Evolutionary conservation across 1,139 yeast genomes (phyloP), one percentile per base, ranked within the genome.

Genomic region (Arxiozyma slooffiae): DNA sequence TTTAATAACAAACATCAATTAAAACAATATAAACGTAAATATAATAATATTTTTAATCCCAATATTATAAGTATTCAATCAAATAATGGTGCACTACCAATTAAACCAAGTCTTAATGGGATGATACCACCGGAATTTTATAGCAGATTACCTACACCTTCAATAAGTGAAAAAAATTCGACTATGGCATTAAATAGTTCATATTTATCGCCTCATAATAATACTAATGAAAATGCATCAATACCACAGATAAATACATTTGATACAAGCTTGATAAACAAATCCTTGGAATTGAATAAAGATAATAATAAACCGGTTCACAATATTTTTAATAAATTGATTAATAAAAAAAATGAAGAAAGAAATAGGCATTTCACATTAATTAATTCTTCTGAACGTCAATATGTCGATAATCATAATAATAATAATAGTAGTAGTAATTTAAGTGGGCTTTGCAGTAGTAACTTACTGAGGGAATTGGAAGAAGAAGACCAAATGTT

Each of bases 111-210:
- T 16, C 24, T 26, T 8, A 44, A 48, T n/a, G 63, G 67, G 1
- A 50, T 64, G 46, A 66, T 66, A 18, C 69, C 69, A 4, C 69
- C 69, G 0, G 68, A 63, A 45, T 64, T 66, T 52, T 64, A 62
- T 46, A 64, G 67, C 2, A 58, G 66, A 46, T 53, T 66, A 22
- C 63, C 69, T 4, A 58, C 67, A 2, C 69, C 69, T 7, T 56
- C 65, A 8, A 55, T 65, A 18, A 63, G 67, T 48, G 59, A 57
- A 22, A 62, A 63, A 47, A 64, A 64, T 49, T 64, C 69, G 1
- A 57, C 56, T 50, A 53, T 61, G 11, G 63, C 68, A 0, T 50
- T 64, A 36, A 52, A 55, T 4, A 61, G 60, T 45, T 20, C 44
- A 61, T 39, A 57, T 39, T 8, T 26, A 16, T 20, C 38, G 9